Conservation (phyloP, 2,329 filamentous ascomycete species). For the Cyanodermella asteris region DNA sequence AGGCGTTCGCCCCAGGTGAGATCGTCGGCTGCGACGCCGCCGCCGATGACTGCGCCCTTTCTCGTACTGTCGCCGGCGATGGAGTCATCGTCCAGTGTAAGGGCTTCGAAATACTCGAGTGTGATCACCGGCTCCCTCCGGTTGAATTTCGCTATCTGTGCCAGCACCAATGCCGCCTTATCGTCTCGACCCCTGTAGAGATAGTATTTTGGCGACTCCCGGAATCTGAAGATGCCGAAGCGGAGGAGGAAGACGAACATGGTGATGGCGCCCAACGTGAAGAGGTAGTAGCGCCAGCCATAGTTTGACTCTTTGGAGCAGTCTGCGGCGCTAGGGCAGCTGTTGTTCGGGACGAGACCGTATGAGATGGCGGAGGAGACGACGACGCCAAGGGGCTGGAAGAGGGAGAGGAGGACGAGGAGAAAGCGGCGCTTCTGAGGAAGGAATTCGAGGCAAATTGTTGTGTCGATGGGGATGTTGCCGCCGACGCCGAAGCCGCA, state of each 20-base stretch:
- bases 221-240: constrained; percentile 31
- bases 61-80: constrained; percentile 3
- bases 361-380: constrained; percentile 29
- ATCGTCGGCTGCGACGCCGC: constrained; percentile 13
- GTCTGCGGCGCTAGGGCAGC: constrained; percentile 31
- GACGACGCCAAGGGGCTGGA: constrained; percentile 33
- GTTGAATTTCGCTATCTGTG: constrained; percentile 23
- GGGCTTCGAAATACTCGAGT: constrained; percentile 6
- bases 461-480: constrained; percentile 15
- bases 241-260: constrained; percentile 26
- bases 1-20: constrained; percentile 14
- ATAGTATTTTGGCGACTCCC: constrained; percentile 38
- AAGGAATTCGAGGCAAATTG: constrained; percentile 33
- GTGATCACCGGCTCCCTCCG: constrained; percentile 7
- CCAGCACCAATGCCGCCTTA: constrained; percentile 24
- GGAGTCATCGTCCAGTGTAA: constrained; percentile 6
- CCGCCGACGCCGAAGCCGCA: constrained; percentile 18
- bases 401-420: constrained; percentile 30
- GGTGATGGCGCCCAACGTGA: constrained; percentile 6
- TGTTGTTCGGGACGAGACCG: constrained; percentile 29
- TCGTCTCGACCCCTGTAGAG: constrained; percentile 30
- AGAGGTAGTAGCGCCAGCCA: constrained; percentile 7
- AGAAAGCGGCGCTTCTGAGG: constrained; percentile 30
- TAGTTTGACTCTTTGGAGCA: constrained; percentile 11
- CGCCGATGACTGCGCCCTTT: constrained; percentile 12